These are phyloP conservation scores for Brassica carinata DNA, from an alignment of 345 rosid species.

Conservation along the genomic window DNA sequence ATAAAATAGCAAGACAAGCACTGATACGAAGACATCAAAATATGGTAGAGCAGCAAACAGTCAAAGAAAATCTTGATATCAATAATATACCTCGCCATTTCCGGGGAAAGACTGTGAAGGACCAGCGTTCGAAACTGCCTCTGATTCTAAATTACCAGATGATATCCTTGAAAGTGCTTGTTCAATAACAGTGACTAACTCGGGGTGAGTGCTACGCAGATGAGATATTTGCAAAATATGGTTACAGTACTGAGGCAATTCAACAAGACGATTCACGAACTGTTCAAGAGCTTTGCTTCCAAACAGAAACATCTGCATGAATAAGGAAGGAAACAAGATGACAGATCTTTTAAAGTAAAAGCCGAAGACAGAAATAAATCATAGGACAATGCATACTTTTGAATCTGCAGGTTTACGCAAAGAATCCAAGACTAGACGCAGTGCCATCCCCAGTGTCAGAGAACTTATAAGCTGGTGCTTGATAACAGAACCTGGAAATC, in stretches of 20 bases:
- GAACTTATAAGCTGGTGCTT: conserved; percentile 96
- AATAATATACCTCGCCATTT: conserved; percentile 64
- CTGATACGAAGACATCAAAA: neutral
- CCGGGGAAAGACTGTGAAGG: conserved; percentile 52
- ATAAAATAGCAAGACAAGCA: neutral
- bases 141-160: conserved; percentile 71
- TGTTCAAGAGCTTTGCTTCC: conserved; percentile 96
- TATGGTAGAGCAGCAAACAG: no score
- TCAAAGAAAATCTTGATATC: neutral
- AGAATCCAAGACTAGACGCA: conserved; percentile 93
- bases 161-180: conserved; percentile 84
- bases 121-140: conserved; percentile 55
- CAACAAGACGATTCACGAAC: conserved; percentile 91
- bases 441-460: conserved; percentile 86
- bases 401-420: conserved; percentile 98
- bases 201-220: conserved; percentile 76
- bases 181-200: conserved; percentile 87
- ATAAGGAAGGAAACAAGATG: conserved; percentile 18
- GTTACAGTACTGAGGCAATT: conserved; percentile 98
- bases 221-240: conserved; percentile 98
- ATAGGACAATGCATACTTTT: conserved; percentile 54
- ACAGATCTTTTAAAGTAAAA: conserved; percentile 8
- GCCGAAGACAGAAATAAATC: neutral
- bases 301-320: conserved; percentile 87
- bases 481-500: conserved; percentile 80